Evolutionary conservation across 2,329 filamentous ascomycete species (phyloP), one percentile per base, ranked within the genome.

Genomic region (Hypoxylon sp.): DNA sequence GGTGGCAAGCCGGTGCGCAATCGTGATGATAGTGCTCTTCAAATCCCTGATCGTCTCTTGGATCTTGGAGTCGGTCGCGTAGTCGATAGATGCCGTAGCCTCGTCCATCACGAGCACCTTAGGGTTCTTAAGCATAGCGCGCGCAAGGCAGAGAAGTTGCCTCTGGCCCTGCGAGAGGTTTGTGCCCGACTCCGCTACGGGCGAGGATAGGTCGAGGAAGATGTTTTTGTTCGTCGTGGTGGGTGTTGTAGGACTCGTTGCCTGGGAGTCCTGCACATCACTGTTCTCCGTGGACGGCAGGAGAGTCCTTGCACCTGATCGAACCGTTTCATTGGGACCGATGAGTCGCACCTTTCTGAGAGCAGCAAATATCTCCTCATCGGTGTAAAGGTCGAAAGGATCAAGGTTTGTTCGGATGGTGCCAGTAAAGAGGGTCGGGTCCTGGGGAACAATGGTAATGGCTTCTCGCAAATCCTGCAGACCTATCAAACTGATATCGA

Each of bases 91-190:
- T 0, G 96, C 96, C 0, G 96, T 99, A 0, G 96, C 96, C 82
- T 99, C 96, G 79, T 99, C 96, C 96, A 99, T 98, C 75, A 99
- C 91, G n/a, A 99, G 84, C 1, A 99, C 94, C 70, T 92, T 94
- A 0, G 96, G 94, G 32, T 88, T 88, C 80, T 97, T 97, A 68
- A 99, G 90, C 71, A 99, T 88, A 0, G 96, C 96, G 59, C 96
- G 90, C 0, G 95, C 96, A 8, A 99, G 88, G 76, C 96, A 99
- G 60, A 99, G 84, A 8, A 99, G 90, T 79, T 99, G 96, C 6
- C 96, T 90, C 78, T 99, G 96, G 48, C 96, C 96, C 79, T 99
- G 96, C 0, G 95, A 98, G 9, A 99, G 85, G 75, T 99, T 99
- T 68, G 91, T 91, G 50, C 96, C 96, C 0, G 94, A 97, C 77